Conservation (phyloP, 768 basidiomycete genomes). For the Tephrocybe rancida region DNA sequence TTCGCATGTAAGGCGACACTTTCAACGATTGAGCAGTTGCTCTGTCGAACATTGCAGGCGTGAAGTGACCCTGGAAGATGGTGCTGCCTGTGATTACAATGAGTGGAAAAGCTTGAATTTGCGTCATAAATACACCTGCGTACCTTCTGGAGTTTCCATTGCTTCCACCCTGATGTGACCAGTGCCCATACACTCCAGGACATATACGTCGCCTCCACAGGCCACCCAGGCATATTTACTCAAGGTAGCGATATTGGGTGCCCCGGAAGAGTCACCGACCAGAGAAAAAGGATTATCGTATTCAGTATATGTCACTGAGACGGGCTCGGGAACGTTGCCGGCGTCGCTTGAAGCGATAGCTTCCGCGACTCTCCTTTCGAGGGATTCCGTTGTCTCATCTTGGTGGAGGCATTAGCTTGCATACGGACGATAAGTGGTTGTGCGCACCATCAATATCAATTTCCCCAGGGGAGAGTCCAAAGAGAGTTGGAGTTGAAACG, state of each 20-base stretch:
- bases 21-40: slow-evolving; percentile 45
- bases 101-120: too few species aligned
- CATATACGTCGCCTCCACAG: slow-evolving; percentile 69
- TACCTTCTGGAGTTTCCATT: slow-evolving; percentile 36
- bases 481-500: slow-evolving; percentile 78
- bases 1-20: slow-evolving; percentile 55
- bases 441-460: slow-evolving; percentile 60
- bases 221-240: slow-evolving; percentile 79
- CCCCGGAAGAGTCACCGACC: slow-evolving; percentile 48
- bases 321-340: slow-evolving; percentile 52
- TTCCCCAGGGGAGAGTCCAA: slow-evolving; percentile 79
- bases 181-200: slow-evolving; percentile 74
- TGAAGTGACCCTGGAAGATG: slow-evolving; percentile 54
- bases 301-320: slow-evolving; percentile 72
- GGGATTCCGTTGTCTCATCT: slow-evolving; percentile 55
- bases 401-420: slow-evolving; percentile 5
- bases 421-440: not conserved
- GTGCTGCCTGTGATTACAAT: slow-evolving; percentile 11
- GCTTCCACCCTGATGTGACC: slow-evolving; percentile 70
- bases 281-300: slow-evolving; percentile 75
- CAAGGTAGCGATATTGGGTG: slow-evolving; percentile 53
- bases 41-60: slow-evolving; percentile 49
- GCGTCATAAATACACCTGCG: not conserved
- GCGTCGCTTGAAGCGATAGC: slow-evolving; percentile 22
- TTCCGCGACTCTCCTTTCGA: slow-evolving; percentile 44